Conservation (phyloP, 192 early-diverging fungal genomes). For the Diversispora epigaea region DNA sequence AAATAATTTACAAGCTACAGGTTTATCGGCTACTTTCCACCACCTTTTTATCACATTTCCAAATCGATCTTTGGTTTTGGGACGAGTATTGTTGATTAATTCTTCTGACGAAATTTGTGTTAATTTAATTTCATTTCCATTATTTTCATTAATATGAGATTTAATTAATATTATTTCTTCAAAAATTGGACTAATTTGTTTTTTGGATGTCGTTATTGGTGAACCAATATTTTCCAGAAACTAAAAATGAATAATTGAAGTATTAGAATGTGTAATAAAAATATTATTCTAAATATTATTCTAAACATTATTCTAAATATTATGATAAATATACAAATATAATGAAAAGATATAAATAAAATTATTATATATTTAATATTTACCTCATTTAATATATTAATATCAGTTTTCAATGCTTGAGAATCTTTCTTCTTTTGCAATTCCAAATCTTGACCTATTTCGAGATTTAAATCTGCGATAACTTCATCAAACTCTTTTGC, state of each 20-base stretch:
- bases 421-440: neutral
- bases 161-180: slow-evolving; percentile 23
- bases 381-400: slow-evolving; percentile 4
- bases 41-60: slow-evolving; percentile 4
- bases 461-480: neutral
- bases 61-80: slow-evolving; percentile 1
- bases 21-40: neutral
- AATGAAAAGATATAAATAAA: neutral
- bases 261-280: neutral
- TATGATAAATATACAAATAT: too few species aligned
- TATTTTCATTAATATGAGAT: slow-evolving; percentile 18
- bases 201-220: neutral
- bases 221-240: slow-evolving; percentile 6
- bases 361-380: neutral
- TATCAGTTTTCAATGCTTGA: slow-evolving; percentile 6
- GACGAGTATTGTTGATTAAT: slow-evolving; percentile 3
- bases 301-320: too few species aligned
- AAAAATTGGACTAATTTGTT: slow-evolving; percentile 13
- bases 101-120: neutral
- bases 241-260: neutral
- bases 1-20: slow-evolving; percentile 21
- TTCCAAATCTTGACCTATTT: neutral
- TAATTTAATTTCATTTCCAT: slow-evolving; percentile 17
- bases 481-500: slow-evolving; percentile 19
- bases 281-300: too few species aligned